A percentile compares a stretch with the other conserved stretches of the same genome.
Conservation (phyloP, 352 stramenopile species). For the Phytophthora meadii region DNA sequence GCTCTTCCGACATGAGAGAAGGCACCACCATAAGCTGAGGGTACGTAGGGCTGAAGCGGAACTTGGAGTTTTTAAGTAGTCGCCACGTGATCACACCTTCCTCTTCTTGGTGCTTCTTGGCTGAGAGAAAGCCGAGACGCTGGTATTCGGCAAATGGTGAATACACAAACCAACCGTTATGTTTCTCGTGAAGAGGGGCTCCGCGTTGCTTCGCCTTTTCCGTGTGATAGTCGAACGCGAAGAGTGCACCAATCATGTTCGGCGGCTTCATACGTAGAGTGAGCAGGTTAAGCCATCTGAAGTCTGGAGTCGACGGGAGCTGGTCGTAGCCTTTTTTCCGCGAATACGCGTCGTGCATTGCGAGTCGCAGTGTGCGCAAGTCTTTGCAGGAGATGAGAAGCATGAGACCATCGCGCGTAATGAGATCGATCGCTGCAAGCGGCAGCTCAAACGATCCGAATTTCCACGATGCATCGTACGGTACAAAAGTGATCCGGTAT, state of each 20-base stretch:
- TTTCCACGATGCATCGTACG: slow-evolving; percentile 86
- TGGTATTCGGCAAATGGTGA: slow-evolving; percentile 85
- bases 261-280: slow-evolving; percentile 84
- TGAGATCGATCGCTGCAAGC: slow-evolving; percentile 76
- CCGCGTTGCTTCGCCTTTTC: slow-evolving; percentile 63
- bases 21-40: slow-evolving; percentile 95
- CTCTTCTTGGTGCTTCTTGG: slow-evolving; percentile 42
- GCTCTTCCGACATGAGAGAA: slow-evolving; percentile 92
- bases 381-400: slow-evolving; percentile 85
- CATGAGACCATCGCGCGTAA: slow-evolving; percentile 84
- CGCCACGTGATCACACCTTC: slow-evolving; percentile 74
- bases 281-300: slow-evolving; percentile 80
- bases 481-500: slow-evolving; percentile 83
- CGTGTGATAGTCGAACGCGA: slow-evolving; percentile 85
- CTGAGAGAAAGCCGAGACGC: slow-evolving; percentile 77
- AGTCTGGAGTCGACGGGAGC: slow-evolving; percentile 76
- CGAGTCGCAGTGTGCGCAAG: slow-evolving; percentile 75
- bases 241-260: slow-evolving; percentile 73
- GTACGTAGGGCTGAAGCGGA: slow-evolving; percentile 94
- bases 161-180: slow-evolving; percentile 87
- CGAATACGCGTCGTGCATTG: slow-evolving; percentile 88
- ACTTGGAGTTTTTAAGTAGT: slow-evolving; percentile 91
- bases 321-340: slow-evolving; percentile 85
- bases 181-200: slow-evolving; percentile 46
- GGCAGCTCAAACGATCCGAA: slow-evolving; percentile 88